These are phyloP conservation scores for Hibiscus syriacus DNA, from an alignment of 345 rosid genomes.

Conservation along the genomic window DNA sequence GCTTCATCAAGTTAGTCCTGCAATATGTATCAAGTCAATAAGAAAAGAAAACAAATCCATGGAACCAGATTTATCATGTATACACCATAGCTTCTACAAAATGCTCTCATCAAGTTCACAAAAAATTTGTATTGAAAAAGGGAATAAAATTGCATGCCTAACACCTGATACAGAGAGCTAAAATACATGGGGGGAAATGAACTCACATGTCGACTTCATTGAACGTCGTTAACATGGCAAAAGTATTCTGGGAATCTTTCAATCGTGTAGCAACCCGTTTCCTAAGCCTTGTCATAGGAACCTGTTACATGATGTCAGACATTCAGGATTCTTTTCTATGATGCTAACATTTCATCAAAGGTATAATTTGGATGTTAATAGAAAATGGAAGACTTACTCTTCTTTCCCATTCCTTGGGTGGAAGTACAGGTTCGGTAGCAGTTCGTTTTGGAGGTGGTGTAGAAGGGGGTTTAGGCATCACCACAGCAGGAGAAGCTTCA, in stretches of 20 bases:
- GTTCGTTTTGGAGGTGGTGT: slow-evolving; percentile 54
- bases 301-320: slow-evolving; percentile 34
- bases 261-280: slow-evolving; percentile 88
- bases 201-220: slow-evolving; percentile 95
- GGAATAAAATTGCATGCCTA: not conserved
- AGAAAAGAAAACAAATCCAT: not conserved
- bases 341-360: not conserved
- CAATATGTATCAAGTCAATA: slow-evolving; percentile 8
- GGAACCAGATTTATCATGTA: not conserved
- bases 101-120: not conserved
- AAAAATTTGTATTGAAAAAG: not conserved
- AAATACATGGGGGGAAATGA: not conserved
- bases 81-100: not conserved
- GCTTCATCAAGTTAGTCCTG: slow-evolving; percentile 98
- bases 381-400: slow-evolving; percentile 38
- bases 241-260: slow-evolving; percentile 97
- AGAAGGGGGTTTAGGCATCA: slow-evolving; percentile 48
- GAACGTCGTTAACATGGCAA: slow-evolving; percentile 90
- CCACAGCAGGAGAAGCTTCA: slow-evolving; percentile 37
- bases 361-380: not conserved
- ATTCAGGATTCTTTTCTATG: not conserved
- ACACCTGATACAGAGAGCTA: not conserved
- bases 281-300: slow-evolving; percentile 97
- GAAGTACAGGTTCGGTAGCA: slow-evolving; percentile 89
- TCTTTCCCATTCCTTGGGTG: slow-evolving; percentile 96